A percentile compares a stretch with the other conserved stretches of the same genome.
phyloP scores from a whole-genome alignment of 192 early-diverging fungal genomes.

The Backusella sp. region DNA sequence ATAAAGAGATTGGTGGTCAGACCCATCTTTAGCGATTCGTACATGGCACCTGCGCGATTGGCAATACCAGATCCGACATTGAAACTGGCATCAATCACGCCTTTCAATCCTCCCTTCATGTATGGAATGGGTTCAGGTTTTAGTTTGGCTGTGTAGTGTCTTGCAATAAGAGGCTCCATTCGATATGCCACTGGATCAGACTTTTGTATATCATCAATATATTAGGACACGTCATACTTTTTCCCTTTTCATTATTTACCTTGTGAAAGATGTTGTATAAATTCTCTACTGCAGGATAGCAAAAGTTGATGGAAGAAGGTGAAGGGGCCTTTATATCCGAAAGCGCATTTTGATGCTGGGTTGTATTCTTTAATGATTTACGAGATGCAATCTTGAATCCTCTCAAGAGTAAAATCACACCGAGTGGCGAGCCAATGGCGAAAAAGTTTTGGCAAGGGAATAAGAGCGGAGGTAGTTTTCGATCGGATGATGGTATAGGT shows the following conservation, averaged over 20 bases:
- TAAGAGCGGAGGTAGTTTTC: slow-evolving; percentile 17
- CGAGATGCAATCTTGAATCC: slow-evolving; percentile 63
- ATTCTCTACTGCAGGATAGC: slow-evolving; percentile 65
- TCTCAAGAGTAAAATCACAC: slow-evolving; percentile 74
- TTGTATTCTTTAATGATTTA: slow-evolving; percentile 27
- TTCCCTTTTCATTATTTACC: slow-evolving; percentile 9
- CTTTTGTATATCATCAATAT: background rate
- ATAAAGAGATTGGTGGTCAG: slow-evolving; percentile 60
- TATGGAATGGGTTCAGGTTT: slow-evolving; percentile 78
- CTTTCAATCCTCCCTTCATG: slow-evolving; percentile 79
- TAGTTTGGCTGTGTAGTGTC: slow-evolving; percentile 48
- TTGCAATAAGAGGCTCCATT: slow-evolving; percentile 67
- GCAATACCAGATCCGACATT: slow-evolving; percentile 70
- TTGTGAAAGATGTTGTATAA: slow-evolving; percentile 84
- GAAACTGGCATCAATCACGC: slow-evolving; percentile 63
- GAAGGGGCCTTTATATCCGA: slow-evolving; percentile 22
- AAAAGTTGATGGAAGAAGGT: slow-evolving; percentile 38
- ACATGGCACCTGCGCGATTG: slow-evolving; percentile 63
- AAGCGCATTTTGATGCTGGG: slow-evolving; percentile 1
- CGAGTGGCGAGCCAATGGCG: slow-evolving; percentile 81
- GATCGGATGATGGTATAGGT: slow-evolving; percentile 14
- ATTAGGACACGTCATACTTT: background rate
- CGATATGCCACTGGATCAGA: slow-evolving; percentile 73
- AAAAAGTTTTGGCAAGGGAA: slow-evolving; percentile 72
- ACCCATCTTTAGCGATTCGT: slow-evolving; percentile 55